Base-by-base conservation (phyloP, 163 green algal genomes). In the Coccomyxa subellipsoidea region DNA sequence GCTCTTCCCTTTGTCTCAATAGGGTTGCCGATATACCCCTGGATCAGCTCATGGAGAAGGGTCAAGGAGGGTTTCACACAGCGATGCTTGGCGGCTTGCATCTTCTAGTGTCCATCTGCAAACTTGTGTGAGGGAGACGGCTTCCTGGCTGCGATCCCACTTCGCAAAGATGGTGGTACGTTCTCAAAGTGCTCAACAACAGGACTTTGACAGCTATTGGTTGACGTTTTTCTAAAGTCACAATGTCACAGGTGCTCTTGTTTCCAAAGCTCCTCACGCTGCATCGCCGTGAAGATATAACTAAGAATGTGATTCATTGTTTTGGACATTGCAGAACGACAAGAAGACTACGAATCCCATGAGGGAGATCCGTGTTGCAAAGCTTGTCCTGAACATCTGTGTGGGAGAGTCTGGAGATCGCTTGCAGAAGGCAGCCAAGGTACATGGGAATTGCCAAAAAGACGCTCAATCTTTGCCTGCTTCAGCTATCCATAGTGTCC, bases 401-500 rank as follows among this genome's bases (percentile, higher is more conserved):
- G 95, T 98, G 29, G 97, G 97, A 73, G 97, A 99, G 93, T 98
- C 92, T 70, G 97, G 97, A 84, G 97, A 99, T 92, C 89, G 97
- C 36, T 95, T 99, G 83, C 97, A 98, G 88, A 98, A 99, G 90
- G 97, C 97, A 54, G 95, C 97, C 82, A 99, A 99, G 94, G 96
- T 97, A 54, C 86, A 34, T 71, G 0, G 4, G n/a, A 0, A 36
- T 35, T 73, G n/a, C n/a, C n/a, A n/a, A n/a, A n/a, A n/a, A n/a
- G n/a, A n/a, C n/a, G n/a, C n/a, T n/a, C n/a, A n/a, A n/a, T n/a
- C n/a, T n/a, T n/a, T n/a, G n/a, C n/a, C n/a, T n/a, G n/a, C n/a
- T n/a, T n/a, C n/a, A n/a, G n/a, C n/a, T n/a, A n/a, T n/a, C n/a
- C n/a, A n/a, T n/a, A n/a, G n/a, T n/a, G n/a, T n/a, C n/a, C n/a